Evolutionary conservation across 139 green algal species (phyloP), one percentile per base, ranked within the genome.

Genomic region (Tetraselmis chui): DNA sequence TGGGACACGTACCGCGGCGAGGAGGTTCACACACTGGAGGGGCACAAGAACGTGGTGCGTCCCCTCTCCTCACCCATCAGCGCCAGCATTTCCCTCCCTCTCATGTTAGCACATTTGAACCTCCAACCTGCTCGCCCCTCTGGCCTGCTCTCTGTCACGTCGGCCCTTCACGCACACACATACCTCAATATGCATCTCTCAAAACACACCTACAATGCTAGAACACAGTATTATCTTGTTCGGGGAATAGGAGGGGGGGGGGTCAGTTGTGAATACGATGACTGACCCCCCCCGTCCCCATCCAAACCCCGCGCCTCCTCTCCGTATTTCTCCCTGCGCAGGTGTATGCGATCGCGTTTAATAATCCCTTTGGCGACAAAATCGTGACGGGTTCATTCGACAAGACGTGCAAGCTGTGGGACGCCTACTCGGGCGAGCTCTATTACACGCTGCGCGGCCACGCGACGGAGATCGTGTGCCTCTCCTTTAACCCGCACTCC

Each of bases 341-440:
- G 88, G 88, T 95, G 59, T 95, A 95, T 76, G 90, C 90, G 1
- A 92, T 95, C 26, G 89, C 92, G 23, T 95, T 94, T 81, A 95
- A 95, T 85, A 95, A 95, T 82, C 92, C 92, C 11, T 95, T 90
- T 81, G 90, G 92, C 23, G 89, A 95, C 83, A 92, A 92, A 83
- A 85, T 95, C 25, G 84, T 93, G 25, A 95, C 92, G 25, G 92
- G 92, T 0, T 92, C 86, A 1, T 95, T 95, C 84, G 92, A 95
- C 82, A 94, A 93, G 76, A 91, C 86, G 11, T 75, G 31, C 80
- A 91, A 90, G 77, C 78, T 93, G 27, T 93, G 91, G 90, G 89
- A 93, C 79, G 87, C 90, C 23, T 85, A 89, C 80, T 93, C 91
- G 5, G 91, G 91, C 32, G 83, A 92, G 80, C 84, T 90, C 45